A percentile compares a stretch with the other conserved stretches of the same genome.
Conservation (phyloP, 352 stramenopile species). For the Globisporangium barbulae region DNA sequence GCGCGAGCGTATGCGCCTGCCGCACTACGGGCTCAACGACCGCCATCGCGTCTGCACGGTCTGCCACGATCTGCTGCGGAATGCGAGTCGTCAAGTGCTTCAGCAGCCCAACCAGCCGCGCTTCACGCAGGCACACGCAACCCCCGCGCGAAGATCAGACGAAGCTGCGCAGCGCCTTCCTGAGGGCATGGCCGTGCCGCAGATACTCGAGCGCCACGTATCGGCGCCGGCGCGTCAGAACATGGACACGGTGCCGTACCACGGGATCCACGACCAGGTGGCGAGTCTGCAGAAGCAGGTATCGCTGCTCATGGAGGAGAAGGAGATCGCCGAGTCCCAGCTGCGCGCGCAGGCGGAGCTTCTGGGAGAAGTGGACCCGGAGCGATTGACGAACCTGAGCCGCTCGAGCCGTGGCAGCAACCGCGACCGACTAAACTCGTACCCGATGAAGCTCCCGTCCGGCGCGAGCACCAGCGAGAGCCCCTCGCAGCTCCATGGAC, state of each 20-base stretch:
- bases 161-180: slow-evolving; percentile 26
- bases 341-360: slow-evolving; percentile 70
- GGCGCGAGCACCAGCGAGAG: slow-evolving; percentile 22
- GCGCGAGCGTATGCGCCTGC: slow-evolving; percentile 74
- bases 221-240: slow-evolving; percentile 60
- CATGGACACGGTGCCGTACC: slow-evolving; percentile 22
- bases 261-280: slow-evolving; percentile 75
- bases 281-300: slow-evolving; percentile 84
- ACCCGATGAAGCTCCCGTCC: slow-evolving; percentile 46
- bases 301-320: slow-evolving; percentile 81
- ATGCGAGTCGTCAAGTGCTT: slow-evolving; percentile 32
- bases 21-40: slow-evolving; percentile 77
- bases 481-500: slow-evolving; percentile 17
- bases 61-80: slow-evolving; percentile 72
- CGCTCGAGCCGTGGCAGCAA: slow-evolving; percentile 13
- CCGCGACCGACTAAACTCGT: slow-evolving; percentile 61
- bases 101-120: slow-evolving; percentile 26
- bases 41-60: slow-evolving; percentile 81
- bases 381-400: slow-evolving; percentile 38
- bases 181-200: slow-evolving; percentile 8
- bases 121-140: slow-evolving; percentile 6
- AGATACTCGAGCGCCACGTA: slow-evolving; percentile 67
- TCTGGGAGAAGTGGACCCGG: slow-evolving; percentile 38
- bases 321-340: slow-evolving; percentile 74
- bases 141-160: slow-evolving; percentile 46